phyloP scores from a whole-genome alignment of 139 green algal genomes.

The Medakamo hakoo region DNA sequence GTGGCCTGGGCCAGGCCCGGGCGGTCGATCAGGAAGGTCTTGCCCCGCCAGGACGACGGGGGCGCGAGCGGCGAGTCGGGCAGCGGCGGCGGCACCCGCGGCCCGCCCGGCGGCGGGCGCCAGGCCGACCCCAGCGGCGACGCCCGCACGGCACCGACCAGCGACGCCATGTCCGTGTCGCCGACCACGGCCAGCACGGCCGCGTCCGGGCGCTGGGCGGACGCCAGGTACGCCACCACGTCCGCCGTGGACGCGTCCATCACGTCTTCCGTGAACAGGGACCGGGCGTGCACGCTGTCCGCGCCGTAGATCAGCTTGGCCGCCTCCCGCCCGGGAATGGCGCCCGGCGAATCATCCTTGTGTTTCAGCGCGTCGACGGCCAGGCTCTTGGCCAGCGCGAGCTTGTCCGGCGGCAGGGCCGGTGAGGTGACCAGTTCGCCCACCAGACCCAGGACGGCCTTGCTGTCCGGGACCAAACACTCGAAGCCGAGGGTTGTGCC shows the following conservation, averaged over 20 bases:
- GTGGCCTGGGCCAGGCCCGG: slow-evolving; percentile 25
- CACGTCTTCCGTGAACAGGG: slow-evolving; percentile 17
- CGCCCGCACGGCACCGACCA: background rate
- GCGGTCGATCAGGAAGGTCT: slow-evolving; percentile 37
- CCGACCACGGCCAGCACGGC: slow-evolving; percentile 56
- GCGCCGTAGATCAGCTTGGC: slow-evolving; percentile 46
- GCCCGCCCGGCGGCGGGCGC: no score
- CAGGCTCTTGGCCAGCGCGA: slow-evolving; percentile 33
- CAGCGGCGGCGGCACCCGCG: background rate
- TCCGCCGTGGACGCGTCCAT: slow-evolving; percentile 10
- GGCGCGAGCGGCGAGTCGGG: slow-evolving; percentile 21
- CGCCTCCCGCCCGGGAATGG: slow-evolving; percentile 28
- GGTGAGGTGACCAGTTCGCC: slow-evolving; percentile 37
- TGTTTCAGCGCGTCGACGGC: slow-evolving; percentile 47
- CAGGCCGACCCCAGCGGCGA: background rate
- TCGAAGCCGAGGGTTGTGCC: slow-evolving; percentile 32
- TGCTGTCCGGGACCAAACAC: slow-evolving; percentile 36
- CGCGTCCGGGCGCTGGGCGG: slow-evolving; percentile 39
- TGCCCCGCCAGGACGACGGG: slow-evolving; percentile 6
- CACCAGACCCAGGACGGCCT: slow-evolving; percentile 35
- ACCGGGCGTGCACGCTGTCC: slow-evolving; percentile 44
- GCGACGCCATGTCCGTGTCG: slow-evolving; percentile 30
- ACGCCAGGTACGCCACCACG: slow-evolving; percentile 12
- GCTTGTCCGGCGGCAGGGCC: slow-evolving; percentile 29
- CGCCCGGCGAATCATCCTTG: slow-evolving; percentile 30